These are phyloP conservation scores for Fusarium devonianum DNA, from an alignment of 2,329 filamentous ascomycete genomes.

Conservation along the genomic window DNA sequence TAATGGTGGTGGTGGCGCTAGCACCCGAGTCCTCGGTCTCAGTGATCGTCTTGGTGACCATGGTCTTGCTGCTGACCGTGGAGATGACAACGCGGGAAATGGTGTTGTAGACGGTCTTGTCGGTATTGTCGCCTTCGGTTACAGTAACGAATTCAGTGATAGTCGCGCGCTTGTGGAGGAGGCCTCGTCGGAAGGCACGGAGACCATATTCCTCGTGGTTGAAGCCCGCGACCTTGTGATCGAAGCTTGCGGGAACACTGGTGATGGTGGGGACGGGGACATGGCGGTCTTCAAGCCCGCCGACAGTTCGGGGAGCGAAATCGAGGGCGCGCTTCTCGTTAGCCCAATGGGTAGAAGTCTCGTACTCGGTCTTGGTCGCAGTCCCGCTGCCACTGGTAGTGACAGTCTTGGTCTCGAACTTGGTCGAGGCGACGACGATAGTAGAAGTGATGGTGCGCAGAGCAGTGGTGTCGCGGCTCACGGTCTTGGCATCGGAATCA, in stretches of 20 bases:
- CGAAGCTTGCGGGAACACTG: conserved; percentile 22
- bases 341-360: conserved; percentile 45
- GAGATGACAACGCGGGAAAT: conserved; percentile 44
- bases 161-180: conserved; percentile 47
- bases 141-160: conserved; percentile 46
- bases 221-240: conserved; percentile 19
- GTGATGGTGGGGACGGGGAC: conserved; percentile 32
- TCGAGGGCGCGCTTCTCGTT: conserved; percentile 46
- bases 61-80: conserved; percentile 42
- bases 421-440: conserved; percentile 46
- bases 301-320: conserved; percentile 40
- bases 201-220: conserved; percentile 28
- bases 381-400: conserved; percentile 47
- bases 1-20: conserved; percentile 48
- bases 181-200: conserved; percentile 28
- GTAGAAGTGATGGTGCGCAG: conserved; percentile 44
- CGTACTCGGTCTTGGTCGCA: conserved; percentile 47
- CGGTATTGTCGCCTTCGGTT: conserved; percentile 36
- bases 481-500: conserved; percentile 37
- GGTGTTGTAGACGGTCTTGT: conserved; percentile 40
- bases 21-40: conserved; percentile 47
- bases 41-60: conserved; percentile 43
- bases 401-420: conserved; percentile 48
- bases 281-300: conserved; percentile 17
- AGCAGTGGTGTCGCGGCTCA: conserved; percentile 43